A percentile compares a stretch with the other conserved stretches of the same genome.
These are phyloP conservation scores for Monascus purpureus DNA, from an alignment of 495 filamentous ascomycete species.

Conservation along the genomic window DNA sequence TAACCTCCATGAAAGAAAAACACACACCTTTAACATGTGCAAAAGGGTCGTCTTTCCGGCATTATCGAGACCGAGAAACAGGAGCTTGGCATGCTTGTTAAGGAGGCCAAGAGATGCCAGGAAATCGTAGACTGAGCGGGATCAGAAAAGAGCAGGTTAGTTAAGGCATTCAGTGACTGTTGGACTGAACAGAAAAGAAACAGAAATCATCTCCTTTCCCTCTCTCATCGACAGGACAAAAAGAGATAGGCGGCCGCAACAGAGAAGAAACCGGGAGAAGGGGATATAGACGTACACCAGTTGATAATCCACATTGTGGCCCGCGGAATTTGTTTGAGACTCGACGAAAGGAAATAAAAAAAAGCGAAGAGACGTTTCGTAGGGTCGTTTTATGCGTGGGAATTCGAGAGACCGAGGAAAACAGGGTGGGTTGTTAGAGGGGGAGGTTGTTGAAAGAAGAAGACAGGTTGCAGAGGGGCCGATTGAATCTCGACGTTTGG, in stretches of 20 bases:
- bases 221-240: no score
- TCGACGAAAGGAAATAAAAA: constrained; percentile 1
- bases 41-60: constrained; percentile 92
- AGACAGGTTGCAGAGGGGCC: constrained; percentile 19
- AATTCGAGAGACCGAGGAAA: no score
- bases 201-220: no score
- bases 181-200: background rate
- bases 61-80: constrained; percentile 92
- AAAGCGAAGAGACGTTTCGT: constrained; percentile 1
- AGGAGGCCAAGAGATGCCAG: constrained; percentile 79
- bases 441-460: constrained; percentile 16
- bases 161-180: background rate
- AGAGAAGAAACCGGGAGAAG: no score
- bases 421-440: no score
- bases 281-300: constrained; percentile 97
- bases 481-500: constrained; percentile 8
- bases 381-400: no score
- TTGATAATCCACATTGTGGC: constrained; percentile 96
- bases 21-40: constrained; percentile 83
- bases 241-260: no score
- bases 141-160: constrained; percentile 3
- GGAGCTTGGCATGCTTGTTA: constrained; percentile 93
- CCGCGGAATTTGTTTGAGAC: constrained; percentile 18
- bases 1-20: no score
- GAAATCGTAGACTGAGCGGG: constrained; percentile 69